These are phyloP conservation scores for Yarrowia keelungensis DNA, from an alignment of 805 yeast genomes.

Conservation along the genomic window DNA sequence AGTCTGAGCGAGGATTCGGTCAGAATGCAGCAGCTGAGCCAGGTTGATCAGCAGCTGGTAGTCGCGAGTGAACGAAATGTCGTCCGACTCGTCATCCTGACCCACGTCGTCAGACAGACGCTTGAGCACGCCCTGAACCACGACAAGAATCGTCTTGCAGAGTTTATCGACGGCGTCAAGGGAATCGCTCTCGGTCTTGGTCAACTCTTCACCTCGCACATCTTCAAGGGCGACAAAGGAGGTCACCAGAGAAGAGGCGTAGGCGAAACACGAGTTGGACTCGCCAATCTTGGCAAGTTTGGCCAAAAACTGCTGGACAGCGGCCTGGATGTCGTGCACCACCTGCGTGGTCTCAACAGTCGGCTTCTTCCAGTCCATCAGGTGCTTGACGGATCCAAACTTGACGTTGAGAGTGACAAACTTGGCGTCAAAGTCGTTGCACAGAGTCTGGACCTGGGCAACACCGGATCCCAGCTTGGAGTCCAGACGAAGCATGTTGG, in stretches of 20 bases:
- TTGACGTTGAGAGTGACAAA: background rate
- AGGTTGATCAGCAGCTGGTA: slow-evolving; percentile 8
- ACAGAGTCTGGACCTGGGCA: background rate
- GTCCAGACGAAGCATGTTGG: slow-evolving; percentile 11
- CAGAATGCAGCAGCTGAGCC: slow-evolving; percentile 8
- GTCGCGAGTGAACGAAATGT: background rate
- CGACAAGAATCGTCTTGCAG: slow-evolving; percentile 25
- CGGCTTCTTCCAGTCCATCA: slow-evolving; percentile 34
- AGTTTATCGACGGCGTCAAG: background rate
- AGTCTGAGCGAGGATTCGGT: background rate
- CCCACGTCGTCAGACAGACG: slow-evolving; percentile 16
- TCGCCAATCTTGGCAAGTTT: background rate
- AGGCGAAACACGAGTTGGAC: background rate
- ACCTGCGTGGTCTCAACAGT: background rate
- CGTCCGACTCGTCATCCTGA: slow-evolving; percentile 12
- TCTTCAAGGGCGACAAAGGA: slow-evolving; percentile 7
- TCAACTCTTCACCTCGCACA: background rate
- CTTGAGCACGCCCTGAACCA: slow-evolving; percentile 16
- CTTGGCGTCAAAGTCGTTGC: slow-evolving; percentile 12
- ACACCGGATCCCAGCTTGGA: background rate
- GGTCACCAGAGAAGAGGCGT: background rate
- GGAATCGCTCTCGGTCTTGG: background rate
- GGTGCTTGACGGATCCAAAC: background rate
- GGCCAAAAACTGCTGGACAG: background rate
- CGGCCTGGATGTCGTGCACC: background rate